Conservation (phyloP, 148 eudicot genomes). For the Tetragonia tetragonoides region DNA sequence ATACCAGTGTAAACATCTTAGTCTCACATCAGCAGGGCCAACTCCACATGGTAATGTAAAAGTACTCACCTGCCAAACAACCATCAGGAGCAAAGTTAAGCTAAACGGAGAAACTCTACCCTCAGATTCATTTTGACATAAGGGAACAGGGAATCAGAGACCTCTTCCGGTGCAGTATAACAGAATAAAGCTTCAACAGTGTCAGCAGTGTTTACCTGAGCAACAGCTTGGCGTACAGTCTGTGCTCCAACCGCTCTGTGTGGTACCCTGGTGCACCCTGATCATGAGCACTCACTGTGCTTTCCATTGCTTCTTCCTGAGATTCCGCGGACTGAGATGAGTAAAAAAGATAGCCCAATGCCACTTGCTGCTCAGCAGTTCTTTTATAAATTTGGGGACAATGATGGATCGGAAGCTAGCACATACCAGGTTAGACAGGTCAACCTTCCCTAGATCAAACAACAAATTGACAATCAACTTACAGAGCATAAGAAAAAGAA, state of each 20-base stretch:
- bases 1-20: conserved; percentile 93
- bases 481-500: neutral
- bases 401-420: conserved; percentile 74
- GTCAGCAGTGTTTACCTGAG: conserved; percentile 68
- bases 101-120: conserved; percentile 6
- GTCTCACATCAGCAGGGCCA: conserved; percentile 74
- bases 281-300: conserved; percentile 28
- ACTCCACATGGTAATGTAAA: conserved; percentile 94
- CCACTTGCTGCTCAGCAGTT: conserved; percentile 84
- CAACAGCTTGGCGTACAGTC: conserved; percentile 82
- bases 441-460: neutral
- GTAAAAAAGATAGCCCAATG: conserved; percentile 62
- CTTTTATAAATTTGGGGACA: conserved; percentile 77
- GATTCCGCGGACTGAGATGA: conserved; percentile 45
- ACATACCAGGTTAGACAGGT: conserved; percentile 50
- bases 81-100: conserved; percentile 1
- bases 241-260: conserved; percentile 90
- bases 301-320: conserved; percentile 38
- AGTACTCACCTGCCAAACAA: conserved; percentile 71
- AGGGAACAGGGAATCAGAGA: conserved; percentile 11
- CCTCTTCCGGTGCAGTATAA: conserved; percentile 96
- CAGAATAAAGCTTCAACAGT: conserved; percentile 78
- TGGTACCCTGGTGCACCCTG: conserved; percentile 43
- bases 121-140: neutral
- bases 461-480: neutral